Evolutionary conservation across 352 stramenopile species (phyloP).

Genomic region (Phytophthora sojae): DNA sequence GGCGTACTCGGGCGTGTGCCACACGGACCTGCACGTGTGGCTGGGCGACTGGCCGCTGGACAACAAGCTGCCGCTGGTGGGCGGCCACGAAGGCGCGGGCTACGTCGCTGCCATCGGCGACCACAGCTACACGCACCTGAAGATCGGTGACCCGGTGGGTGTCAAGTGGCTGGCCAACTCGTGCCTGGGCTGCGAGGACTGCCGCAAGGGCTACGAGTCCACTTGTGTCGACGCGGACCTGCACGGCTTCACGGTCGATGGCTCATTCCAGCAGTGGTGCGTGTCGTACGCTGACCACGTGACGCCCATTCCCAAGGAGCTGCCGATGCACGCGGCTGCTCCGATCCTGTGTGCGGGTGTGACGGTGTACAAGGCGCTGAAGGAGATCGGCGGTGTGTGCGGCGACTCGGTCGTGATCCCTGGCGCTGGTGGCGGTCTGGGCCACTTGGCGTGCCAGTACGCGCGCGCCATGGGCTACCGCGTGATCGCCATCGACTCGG

Average conservation of each 20-base stretch:
- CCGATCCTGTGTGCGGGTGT: slow-evolving; percentile 88
- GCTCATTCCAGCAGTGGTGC: slow-evolving; percentile 57
- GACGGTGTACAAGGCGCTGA: slow-evolving; percentile 85
- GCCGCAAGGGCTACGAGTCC: slow-evolving; percentile 48
- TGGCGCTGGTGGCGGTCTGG: slow-evolving; percentile 72
- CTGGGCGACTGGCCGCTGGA: slow-evolving; percentile 38
- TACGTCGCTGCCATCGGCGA: slow-evolving; percentile 55
- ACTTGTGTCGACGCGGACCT: slow-evolving; percentile 38
- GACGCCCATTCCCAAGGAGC: slow-evolving; percentile 62
- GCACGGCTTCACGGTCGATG: slow-evolving; percentile 40
- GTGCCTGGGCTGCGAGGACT: slow-evolving; percentile 54
- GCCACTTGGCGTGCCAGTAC: slow-evolving; percentile 84
- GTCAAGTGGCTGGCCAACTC: slow-evolving; percentile 53
- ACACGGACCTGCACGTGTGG: slow-evolving; percentile 55
- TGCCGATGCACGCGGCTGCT: slow-evolving; percentile 50
- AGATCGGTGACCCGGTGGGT: slow-evolving; percentile 46
- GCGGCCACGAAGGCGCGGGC: slow-evolving; percentile 56
- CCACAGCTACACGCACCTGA: slow-evolving; percentile 39
- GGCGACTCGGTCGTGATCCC: slow-evolving; percentile 64
- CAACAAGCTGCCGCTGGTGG: slow-evolving; percentile 48
- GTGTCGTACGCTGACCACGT: slow-evolving; percentile 75
- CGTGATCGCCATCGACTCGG: slow-evolving; percentile 76
- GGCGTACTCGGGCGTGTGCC: slow-evolving; percentile 56
- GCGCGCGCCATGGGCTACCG: slow-evolving; percentile 69
- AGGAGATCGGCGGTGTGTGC: slow-evolving; percentile 51